A percentile compares a stretch with the other conserved stretches of the same genome.
Conservation (phyloP, 2,329 filamentous ascomycete genomes). For the Torrubiella hemipterigena region DNA sequence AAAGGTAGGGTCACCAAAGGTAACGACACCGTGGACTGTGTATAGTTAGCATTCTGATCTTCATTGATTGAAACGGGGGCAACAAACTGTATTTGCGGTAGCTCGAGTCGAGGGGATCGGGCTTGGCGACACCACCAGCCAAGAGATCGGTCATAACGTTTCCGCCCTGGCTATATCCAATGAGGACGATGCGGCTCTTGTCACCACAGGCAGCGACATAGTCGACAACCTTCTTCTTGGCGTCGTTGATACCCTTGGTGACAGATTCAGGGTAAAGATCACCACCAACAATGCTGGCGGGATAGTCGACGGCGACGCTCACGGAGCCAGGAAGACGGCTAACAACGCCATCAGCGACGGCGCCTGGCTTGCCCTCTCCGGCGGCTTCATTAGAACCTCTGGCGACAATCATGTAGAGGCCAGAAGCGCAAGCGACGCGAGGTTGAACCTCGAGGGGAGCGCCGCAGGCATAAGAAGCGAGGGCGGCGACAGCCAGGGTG, state of each 20-base stretch:
- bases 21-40: conserved; percentile 6
- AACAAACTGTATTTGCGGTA: conserved; percentile 6
- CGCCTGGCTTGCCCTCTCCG: conserved; percentile 4
- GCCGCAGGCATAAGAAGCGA: not conserved
- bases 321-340: conserved; percentile 4
- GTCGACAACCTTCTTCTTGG: conserved; percentile 6
- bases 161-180: conserved; percentile 7
- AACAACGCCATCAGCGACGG: conserved; percentile 4
- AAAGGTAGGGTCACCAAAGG: conserved; percentile 8
- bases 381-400: conserved; percentile 5
- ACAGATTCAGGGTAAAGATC: conserved; percentile 6
- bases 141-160: conserved; percentile 7
- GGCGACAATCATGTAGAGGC: conserved; percentile 8
- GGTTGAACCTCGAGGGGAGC: conserved; percentile 2
- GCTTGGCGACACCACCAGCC: conserved; percentile 7
- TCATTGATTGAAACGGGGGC: not conserved
- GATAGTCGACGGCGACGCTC: conserved; percentile 8
- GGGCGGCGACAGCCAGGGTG: not conserved
- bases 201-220: conserved; percentile 6
- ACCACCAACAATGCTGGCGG: conserved; percentile 2
- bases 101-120: conserved; percentile 5
- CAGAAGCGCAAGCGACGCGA: conserved; percentile 3
- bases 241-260: conserved; percentile 5
- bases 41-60: not conserved
- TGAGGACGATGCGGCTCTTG: conserved; percentile 5